Evolutionary conservation across 192 early-diverging fungal species (phyloP), one percentile per base, ranked within the genome.

Genomic region (Pilobolus umbonatus): DNA sequence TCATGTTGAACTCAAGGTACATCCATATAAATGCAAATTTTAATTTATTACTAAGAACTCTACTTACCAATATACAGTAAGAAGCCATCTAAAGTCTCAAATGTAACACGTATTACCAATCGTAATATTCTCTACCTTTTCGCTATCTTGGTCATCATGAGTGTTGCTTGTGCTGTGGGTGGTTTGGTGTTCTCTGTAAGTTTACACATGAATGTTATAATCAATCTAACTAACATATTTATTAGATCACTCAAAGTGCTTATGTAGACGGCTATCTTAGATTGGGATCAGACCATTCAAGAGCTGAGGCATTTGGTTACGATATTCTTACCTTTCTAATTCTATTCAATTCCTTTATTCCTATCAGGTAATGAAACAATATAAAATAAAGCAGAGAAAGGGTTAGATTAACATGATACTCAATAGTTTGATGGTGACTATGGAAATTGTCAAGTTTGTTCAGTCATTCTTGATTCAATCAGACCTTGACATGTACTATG

Each of bases 281-380:
- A 36, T 22, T 47, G 11, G 44, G 19, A 59, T 21, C 29, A 7
- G 32, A 32, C n/a, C 46, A 4, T 3, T 26, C 57, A 12, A 26
- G 14, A 67, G 60, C 36, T 24, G 39, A 80, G 57, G 81, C 83
- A 67, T 85, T 98, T 70, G 87, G 89, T 50, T 83, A 78, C 43
- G 92, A 93, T 75, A 91, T 98, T 58, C 71, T 99, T 72, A 99
- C 96, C 12, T 99, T 94, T 68, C 85, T 96, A 69, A 96, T 99
- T 78, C 74, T 99, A 42, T 99, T 91, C 81, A 99, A 99, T 83
- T 98, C 94, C 75, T 80, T 99, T 74, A 99, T 99, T 72, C 96
- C 96, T 12, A 90, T 99, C 62, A 89, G 81, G 84, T 89, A 68
- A 61, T 21, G 2, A 5, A 34, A n/a, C n/a, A n/a, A 15, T 11